Evolutionary conservation across 306 rosid genomes (phyloP), one percentile per base, ranked within the genome.

Genomic region (Abrus pulchellus): DNA sequence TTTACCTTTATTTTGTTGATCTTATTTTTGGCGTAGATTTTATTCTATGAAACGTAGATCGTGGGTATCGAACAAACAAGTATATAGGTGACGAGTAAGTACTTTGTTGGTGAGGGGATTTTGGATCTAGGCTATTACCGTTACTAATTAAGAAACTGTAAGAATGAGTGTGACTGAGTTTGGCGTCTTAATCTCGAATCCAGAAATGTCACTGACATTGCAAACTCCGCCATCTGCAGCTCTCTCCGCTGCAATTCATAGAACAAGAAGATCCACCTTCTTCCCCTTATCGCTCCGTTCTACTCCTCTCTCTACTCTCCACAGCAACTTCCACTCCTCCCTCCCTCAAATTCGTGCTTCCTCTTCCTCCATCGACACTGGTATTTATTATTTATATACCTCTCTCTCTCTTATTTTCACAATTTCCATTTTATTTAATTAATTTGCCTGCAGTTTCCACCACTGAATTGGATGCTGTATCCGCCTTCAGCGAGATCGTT

Each of bases 401-500:
- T 30, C 49, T 38, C 41, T 41, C 33, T 67, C 20, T 43, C 43
- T 9, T 5, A 30, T 12, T 30, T 54, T 75, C 41, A 29, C 62
- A 34, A 11, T 48, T 61, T 40, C 34, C 7, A 7, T 52, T 29
- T 62, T 62, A 13, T 3, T 28, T 27, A 0, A 12, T 10, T 20
- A 10, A 9, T 66, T 36, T 14, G 20, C 49, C 13, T 83, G 67
- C 85, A 94, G 98, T 89, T 72, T 52, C 86, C 1, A 80, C 78
- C 32, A 91, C 92, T 72, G 98, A 93, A 87, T 87, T 95, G 76
- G 97, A 95, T 14, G 90, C 92, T 29, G 97, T 95, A 2, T 93
- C 98, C 5, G 72, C 85, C 73, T 95, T 90, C 90, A 95, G 99
- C 59, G 94, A 93, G 94, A 93, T 95, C 89, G 99, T 95, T 80